phyloP scores from a whole-genome alignment of 257 asterid species.

The Solanum dulcamara region DNA sequence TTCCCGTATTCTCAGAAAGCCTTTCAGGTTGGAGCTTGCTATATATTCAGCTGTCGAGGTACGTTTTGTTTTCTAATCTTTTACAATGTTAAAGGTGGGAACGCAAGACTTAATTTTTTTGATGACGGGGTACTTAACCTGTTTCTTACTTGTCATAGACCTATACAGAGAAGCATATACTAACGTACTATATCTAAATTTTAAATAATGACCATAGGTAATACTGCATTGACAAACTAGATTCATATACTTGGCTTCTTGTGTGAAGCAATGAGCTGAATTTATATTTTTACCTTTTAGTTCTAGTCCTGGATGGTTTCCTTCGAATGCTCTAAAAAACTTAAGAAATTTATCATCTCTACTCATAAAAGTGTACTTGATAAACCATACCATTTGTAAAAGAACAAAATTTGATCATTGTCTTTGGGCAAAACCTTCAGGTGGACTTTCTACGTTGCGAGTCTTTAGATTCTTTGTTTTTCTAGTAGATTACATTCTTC shows the following conservation, averaged over 20 bases:
- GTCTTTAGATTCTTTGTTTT: background rate
- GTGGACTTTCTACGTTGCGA: background rate
- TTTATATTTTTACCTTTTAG: background rate
- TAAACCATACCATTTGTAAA: background rate
- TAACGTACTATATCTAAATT: background rate
- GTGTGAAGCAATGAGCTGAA: background rate
- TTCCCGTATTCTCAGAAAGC: conserved; percentile 52
- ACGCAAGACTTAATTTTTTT: background rate
- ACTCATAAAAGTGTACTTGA: background rate
- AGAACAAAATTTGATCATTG: background rate
- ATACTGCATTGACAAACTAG: background rate
- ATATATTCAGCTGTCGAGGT: conserved; percentile 64
- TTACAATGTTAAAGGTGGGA: background rate
- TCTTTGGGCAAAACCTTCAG: background rate
- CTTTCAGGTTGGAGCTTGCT: conserved; percentile 90
- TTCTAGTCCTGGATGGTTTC: background rate
- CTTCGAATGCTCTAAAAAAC: background rate
- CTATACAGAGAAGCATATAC: background rate
- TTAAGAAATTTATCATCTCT: background rate
- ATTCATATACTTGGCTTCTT: background rate
- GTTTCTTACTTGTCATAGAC: background rate
- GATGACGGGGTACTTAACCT: background rate
- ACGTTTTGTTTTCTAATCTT: background rate
- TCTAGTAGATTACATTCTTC: background rate
- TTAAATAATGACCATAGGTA: background rate